Conservation (phyloP, 1,284 basidiomycete species). For the Quambalaria eucalypti region DNA sequence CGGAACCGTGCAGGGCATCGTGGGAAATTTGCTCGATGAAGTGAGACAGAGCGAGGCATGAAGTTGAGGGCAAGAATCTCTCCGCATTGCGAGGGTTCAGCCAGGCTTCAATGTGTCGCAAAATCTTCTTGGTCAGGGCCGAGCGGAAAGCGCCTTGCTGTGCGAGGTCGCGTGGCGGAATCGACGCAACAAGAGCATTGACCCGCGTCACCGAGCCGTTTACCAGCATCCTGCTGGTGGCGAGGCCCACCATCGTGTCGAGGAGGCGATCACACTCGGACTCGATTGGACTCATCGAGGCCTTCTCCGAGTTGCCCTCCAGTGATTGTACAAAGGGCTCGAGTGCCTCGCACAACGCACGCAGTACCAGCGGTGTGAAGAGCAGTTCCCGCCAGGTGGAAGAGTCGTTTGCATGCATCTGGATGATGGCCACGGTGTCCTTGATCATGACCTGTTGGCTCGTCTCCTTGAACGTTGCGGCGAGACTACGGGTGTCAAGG, state of each 20-base stretch:
- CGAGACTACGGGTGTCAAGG: constrained; percentile 18
- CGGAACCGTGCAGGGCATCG: constrained; percentile 12
- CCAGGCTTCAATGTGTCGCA: background rate
- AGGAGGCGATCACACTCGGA: constrained; percentile 7
- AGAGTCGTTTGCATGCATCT: constrained; percentile 12
- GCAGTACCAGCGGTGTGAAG: constrained; percentile 32
- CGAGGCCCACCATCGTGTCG: constrained; percentile 16
- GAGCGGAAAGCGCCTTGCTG: constrained; percentile 16
- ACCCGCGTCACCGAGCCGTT: constrained; percentile 19
- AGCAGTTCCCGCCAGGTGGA: constrained; percentile 20
- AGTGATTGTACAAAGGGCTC: constrained; percentile 10
- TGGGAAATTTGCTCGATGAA: constrained; percentile 23
- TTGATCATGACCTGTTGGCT: constrained; percentile 14
- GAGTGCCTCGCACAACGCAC: constrained; percentile 27
- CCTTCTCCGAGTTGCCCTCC: background rate
- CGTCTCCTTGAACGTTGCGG: constrained; percentile 13
- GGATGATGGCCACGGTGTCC: constrained; percentile 21
- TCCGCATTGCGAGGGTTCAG: background rate
- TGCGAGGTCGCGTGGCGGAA: constrained; percentile 20
- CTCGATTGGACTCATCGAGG: background rate
- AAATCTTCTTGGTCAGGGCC: constrained; percentile 3
- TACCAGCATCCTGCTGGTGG: constrained; percentile 16
- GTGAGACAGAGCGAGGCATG: constrained; percentile 10
- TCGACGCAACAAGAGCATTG: constrained; percentile 14
- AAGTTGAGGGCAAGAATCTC: background rate